A percentile compares a stretch with the other conserved stretches of the same genome.
These are phyloP conservation scores for Cotoneaster glaucophyllus DNA, from an alignment of 306 rosid genomes.

Conservation along the genomic window DNA sequence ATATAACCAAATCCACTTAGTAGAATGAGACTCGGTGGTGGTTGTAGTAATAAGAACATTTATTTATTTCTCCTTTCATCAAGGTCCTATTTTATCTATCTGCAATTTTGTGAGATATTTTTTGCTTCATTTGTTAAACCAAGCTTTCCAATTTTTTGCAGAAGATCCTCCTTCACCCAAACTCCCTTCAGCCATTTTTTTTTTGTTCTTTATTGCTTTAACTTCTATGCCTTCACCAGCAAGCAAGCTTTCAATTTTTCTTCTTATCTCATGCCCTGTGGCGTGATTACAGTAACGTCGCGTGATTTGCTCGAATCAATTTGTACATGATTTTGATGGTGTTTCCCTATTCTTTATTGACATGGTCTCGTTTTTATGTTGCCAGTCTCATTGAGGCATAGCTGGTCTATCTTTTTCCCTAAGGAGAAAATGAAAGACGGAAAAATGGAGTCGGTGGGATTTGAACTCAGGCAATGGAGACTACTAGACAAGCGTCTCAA, in stretches of 20 bases:
- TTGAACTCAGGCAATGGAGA: too few relatives aligned
- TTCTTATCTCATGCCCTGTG: constrained; percentile 1
- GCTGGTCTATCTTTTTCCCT: too few relatives aligned
- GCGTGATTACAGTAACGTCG: too few relatives aligned
- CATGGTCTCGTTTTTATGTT: too few relatives aligned
- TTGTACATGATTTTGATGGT: too few relatives aligned
- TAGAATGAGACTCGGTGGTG: neutral
- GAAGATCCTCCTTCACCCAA: neutral
- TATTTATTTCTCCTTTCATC: neutral
- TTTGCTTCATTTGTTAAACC: neutral
- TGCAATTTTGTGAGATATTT: neutral
- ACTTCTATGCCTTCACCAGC: neutral
- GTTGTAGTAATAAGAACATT: neutral
- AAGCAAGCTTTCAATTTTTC: neutral
- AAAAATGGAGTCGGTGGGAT: too few relatives aligned
- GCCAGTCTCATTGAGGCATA: too few relatives aligned
- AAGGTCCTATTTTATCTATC: neutral
- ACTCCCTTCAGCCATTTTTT: neutral
- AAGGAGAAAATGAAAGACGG: too few relatives aligned
- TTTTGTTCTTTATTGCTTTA: neutral
- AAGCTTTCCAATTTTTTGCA: neutral
- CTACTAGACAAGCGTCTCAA: too few relatives aligned
- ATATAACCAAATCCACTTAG: rapidly evolving
- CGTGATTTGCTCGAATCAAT: too few relatives aligned
- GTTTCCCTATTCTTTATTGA: too few relatives aligned